Percentiles rank a stretch among this genome's conserved stretches.
These are phyloP conservation scores for Podila minutissima DNA, from an alignment of 192 early-diverging fungal species.

Conservation along the genomic window DNA sequence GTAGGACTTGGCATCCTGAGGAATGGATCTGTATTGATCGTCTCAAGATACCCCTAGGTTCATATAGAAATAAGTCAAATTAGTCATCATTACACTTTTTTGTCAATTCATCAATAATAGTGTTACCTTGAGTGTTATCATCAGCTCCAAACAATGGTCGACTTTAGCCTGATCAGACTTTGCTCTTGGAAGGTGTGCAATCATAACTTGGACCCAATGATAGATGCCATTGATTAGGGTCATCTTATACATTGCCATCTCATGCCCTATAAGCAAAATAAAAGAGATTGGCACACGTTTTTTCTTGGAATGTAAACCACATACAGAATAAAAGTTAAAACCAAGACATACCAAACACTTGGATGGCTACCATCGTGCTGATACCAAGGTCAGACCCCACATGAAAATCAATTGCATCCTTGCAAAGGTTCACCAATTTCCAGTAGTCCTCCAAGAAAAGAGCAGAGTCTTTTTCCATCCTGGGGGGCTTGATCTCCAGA, in stretches of 20 bases:
- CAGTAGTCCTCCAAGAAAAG: background rate
- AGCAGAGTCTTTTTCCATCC: background rate
- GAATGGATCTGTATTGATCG: too few species aligned
- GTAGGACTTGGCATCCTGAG: too few species aligned
- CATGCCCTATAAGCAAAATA: background rate
- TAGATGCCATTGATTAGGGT: conserved; percentile 6
- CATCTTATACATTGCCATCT: background rate
- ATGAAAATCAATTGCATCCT: background rate
- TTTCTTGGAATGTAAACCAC: too few species aligned
- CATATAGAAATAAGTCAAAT: too few species aligned
- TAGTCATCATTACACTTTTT: too few species aligned
- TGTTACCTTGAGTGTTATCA: background rate
- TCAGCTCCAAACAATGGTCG: conserved; percentile 2
- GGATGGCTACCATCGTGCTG: background rate
- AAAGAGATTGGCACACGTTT: too few species aligned
- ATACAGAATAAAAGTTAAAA: background rate
- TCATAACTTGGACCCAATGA: background rate
- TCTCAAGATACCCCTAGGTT: too few species aligned
- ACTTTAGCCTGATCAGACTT: conserved; percentile 6
- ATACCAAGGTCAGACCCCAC: background rate
- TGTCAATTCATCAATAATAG: too few species aligned
- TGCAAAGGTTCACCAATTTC: background rate
- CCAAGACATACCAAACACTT: background rate
- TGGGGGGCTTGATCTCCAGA: background rate
- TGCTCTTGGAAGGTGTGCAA: background rate